Conservation (phyloP, 140 eudicot species). For the Stevia rebaudiana region DNA sequence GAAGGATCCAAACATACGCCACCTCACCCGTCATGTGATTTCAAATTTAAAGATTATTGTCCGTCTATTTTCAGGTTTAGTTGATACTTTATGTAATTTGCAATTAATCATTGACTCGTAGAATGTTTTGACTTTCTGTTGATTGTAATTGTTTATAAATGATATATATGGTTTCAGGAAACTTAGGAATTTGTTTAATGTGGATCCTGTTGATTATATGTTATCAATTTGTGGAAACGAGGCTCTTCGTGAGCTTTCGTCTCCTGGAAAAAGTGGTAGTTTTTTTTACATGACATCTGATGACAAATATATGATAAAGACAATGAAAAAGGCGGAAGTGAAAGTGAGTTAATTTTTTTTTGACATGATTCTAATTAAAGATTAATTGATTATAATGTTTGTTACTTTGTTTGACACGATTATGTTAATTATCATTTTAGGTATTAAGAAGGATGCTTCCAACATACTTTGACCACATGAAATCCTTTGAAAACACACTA, state of each 20-base stretch:
- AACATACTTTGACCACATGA: constrained; percentile 70
- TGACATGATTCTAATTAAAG: too few relatives aligned
- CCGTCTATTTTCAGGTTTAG: constrained; percentile 80
- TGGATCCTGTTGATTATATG: constrained; percentile 96
- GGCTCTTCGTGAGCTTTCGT: constrained; percentile 91
- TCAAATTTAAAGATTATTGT: constrained; percentile 83
- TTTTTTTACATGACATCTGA: constrained; percentile 89
- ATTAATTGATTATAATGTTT: not conserved
- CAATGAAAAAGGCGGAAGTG: constrained; percentile 87
- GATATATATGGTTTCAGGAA: constrained; percentile 45
- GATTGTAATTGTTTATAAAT: not conserved
- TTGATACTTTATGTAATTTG: not conserved
- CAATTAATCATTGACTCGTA: not conserved
- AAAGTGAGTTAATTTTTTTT: constrained; percentile 53
- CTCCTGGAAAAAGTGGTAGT: constrained; percentile 98
- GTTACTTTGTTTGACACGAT: not conserved
- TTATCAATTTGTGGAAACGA: constrained; percentile 83
- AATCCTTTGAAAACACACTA: constrained; percentile 64
- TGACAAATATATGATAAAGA: constrained; percentile 92
- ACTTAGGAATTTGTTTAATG: constrained; percentile 78
- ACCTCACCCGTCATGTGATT: constrained; percentile 84
- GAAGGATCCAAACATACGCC: constrained; percentile 94
- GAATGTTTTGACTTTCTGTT: constrained; percentile 6
- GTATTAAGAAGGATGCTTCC: constrained; percentile 91
- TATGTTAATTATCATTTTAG: constrained; percentile 27